A percentile compares a stretch with the other conserved stretches of the same genome.
phyloP scores from a whole-genome alignment of 176 grass and related monocot genomes.

The Elaeis guineensis region DNA sequence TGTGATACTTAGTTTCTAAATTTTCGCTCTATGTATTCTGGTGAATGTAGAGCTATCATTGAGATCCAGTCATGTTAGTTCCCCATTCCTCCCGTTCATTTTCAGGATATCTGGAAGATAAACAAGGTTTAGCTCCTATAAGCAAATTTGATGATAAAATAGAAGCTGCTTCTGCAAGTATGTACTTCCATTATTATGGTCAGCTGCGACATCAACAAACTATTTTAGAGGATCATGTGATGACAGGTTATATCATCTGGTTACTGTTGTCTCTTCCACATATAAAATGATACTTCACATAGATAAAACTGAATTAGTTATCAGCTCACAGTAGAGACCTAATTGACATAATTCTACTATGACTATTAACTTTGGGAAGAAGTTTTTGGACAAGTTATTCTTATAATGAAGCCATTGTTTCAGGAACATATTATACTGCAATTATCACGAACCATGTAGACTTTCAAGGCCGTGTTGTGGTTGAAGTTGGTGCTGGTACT shows the following conservation, averaged over 20 bases:
- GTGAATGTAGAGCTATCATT: no score
- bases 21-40: no score
- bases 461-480: slow-evolving; percentile 82
- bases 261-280: no score
- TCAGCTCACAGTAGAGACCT: no score
- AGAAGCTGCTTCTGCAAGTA: slow-evolving; percentile 86
- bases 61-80: no score
- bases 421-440: slow-evolving; percentile 98
- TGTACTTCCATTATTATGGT: slow-evolving; percentile 99
- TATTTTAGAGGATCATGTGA: slow-evolving; percentile 98
- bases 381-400: not conserved
- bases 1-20: no score
- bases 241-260: slow-evolving; percentile 49
- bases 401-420: slow-evolving; percentile 4
- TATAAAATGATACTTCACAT: no score
- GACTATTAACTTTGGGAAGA: no score
- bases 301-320: no score
- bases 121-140: slow-evolving; percentile 47
- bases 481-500: slow-evolving; percentile 99
- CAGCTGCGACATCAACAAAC: slow-evolving; percentile 94
- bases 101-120: slow-evolving; percentile 68
- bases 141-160: slow-evolving; percentile 97
- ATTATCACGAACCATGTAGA: slow-evolving; percentile 78
- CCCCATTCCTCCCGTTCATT: not conserved
- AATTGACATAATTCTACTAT: no score